A percentile compares a stretch with the other conserved stretches of the same genome.
phyloP scores from a whole-genome alignment of 1,139 yeast genomes.

The Ogataea hybrid region DNA sequence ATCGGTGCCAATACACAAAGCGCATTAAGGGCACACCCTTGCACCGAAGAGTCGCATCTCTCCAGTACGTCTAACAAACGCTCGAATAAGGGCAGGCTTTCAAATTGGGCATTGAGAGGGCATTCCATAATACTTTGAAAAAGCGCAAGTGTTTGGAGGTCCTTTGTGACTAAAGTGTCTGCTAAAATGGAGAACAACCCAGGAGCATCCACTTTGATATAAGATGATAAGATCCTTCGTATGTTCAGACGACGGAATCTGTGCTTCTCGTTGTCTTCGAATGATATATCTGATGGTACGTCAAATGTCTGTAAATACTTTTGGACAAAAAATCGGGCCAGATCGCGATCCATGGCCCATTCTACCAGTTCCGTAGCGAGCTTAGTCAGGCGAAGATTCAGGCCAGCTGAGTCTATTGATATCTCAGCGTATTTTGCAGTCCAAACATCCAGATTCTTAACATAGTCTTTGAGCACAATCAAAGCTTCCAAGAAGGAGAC shows the following conservation, averaged over 20 bases:
- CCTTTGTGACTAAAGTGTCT: neutral
- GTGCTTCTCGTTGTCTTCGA: constrained; percentile 3
- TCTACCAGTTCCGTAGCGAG: constrained; percentile 43
- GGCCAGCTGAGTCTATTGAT: constrained; percentile 64
- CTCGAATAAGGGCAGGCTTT: constrained; percentile 1
- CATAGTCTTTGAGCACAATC: constrained; percentile 37
- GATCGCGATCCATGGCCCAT: constrained; percentile 28
- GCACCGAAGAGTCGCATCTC: neutral
- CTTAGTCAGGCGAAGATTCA: constrained; percentile 36
- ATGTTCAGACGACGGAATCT: constrained; percentile 8
- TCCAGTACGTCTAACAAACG: neutral
- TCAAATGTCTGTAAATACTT: constrained; percentile 1
- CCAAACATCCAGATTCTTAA: constrained; percentile 49
- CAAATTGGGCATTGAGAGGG: neutral
- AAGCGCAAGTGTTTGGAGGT: neutral
- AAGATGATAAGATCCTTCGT: neutral
- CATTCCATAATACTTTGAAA: neutral
- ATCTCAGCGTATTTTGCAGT: constrained; percentile 48
- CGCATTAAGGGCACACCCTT: constrained; percentile 1
- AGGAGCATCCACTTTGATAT: neutral
- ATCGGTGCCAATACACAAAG: constrained; percentile 3
- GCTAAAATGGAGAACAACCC: neutral
- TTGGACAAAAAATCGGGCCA: neutral
- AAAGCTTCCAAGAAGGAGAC: constrained; percentile 48
- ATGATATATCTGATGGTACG: neutral